A percentile compares a stretch with the other conserved stretches of the same genome.
Evolutionary conservation across 192 early-diverging fungal genomes (phyloP).

Genomic region (Backusella westeae): DNA sequence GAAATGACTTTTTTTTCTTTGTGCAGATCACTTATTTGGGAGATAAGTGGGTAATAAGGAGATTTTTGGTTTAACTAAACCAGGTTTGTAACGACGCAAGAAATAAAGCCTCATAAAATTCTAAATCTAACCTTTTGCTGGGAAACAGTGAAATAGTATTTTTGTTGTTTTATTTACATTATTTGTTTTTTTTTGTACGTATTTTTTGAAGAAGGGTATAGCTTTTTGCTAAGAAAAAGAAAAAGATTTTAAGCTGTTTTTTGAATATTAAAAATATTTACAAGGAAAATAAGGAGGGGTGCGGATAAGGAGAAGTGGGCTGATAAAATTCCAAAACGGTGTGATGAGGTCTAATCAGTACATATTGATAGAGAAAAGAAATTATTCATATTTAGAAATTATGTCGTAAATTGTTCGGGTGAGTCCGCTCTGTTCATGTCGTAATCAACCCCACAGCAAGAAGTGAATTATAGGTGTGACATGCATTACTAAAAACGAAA

Average conservation of each 20-base stretch:
- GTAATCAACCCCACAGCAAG: background rate
- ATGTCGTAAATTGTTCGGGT: constrained; percentile 5
- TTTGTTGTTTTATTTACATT: background rate
- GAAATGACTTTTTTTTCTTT: background rate
- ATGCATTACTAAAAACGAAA: background rate
- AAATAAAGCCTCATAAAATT: background rate
- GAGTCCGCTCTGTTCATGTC: constrained; percentile 1
- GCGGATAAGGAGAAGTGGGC: constrained; percentile 2
- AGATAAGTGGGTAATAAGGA: background rate
- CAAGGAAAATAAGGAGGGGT: background rate
- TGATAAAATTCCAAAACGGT: constrained; percentile 7
- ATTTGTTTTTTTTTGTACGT: constrained; percentile 1
- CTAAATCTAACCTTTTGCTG: background rate
- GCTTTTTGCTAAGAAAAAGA: background rate
- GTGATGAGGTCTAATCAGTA: background rate
- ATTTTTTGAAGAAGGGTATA: background rate
- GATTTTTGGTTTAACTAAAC: background rate
- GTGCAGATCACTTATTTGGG: background rate
- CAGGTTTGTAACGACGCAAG: background rate
- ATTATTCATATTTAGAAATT: constrained; percentile 6
- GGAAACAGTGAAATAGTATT: background rate
- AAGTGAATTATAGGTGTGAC: background rate
- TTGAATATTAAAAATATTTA: constrained; percentile 3
- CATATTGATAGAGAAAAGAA: constrained; percentile 7
- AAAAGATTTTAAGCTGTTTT: constrained; percentile 5